Evolutionary conservation across 2,329 filamentous ascomycete species (phyloP), one percentile per base, ranked within the genome.

Genomic region (Colletotrichum echinochloae): DNA sequence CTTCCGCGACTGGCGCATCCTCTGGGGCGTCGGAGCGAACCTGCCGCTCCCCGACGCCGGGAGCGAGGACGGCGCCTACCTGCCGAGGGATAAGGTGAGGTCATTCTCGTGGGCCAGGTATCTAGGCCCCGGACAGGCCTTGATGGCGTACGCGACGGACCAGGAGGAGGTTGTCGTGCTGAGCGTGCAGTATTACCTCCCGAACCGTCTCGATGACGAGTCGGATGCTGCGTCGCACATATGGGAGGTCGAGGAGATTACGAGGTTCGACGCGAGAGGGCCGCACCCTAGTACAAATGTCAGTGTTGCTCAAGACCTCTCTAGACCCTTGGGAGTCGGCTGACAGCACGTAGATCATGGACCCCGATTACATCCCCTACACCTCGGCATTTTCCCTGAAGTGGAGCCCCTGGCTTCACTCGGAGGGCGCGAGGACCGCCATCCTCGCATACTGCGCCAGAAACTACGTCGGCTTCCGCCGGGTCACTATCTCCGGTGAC

Each of bases 11-110:
- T 90, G 88, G 87, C 80, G 83, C 65, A 81, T 86, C 1, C 80
- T 89, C 1, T 90, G 88, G 87, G 86, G 86, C 0, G 77, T 89
- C 3, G 88, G 88, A 8, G 86, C 84, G 49, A 82, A 82, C 3
- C 70, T 88, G 35, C 81, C 86, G 8, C 76, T 89, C 9, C 87
- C 87, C 0, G 81, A 83, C 35, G 77, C 79, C 39, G 79, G 75
- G 72, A 78, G 66, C 65, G 77, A 44, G 66, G 74, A 35, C 73
- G 80, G 1, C 77, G 41, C 56, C 37, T 60, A 71, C 35, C 41
- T 73, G 16, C 66, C 72, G 11, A 65, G 76, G n/a, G 74, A 75
- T 33, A 77, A 75, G 54, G 82, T 89, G 52, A 80, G 81, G 7
- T 81, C 86, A 0, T 87, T 90, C 65, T 81, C 86, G 0, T 90